Conservation (phyloP, 371 early-diverging fungal genomes). For the Catenaria anguillulae region DNA sequence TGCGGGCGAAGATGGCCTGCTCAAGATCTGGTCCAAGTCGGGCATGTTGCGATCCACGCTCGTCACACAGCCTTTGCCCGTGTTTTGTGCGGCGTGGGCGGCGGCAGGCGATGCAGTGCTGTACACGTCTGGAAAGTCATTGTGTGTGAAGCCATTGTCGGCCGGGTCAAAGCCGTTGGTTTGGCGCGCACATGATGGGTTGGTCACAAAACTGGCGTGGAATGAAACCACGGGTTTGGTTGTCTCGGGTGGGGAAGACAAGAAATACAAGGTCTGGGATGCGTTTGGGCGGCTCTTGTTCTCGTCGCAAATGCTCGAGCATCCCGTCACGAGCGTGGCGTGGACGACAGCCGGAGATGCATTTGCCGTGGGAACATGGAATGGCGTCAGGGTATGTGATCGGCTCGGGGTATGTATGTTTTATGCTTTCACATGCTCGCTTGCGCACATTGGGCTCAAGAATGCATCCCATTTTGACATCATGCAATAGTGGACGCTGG, state of each 20-base stretch:
- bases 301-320: constrained; percentile 26
- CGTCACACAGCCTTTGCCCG: constrained; percentile 12
- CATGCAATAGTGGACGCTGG: constrained; percentile 37
- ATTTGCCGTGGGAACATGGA: constrained; percentile 34
- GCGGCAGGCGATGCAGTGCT: constrained; percentile 31
- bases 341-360: constrained; percentile 36
- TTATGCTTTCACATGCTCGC: too few relatives aligned
- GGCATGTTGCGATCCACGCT: constrained; percentile 38
- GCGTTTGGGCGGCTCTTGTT: constrained; percentile 29
- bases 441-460: too few relatives aligned
- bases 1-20: constrained; percentile 34
- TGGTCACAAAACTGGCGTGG: constrained; percentile 33
- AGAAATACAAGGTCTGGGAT: constrained; percentile 37
- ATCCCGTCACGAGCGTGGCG: constrained; percentile 30
- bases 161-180: constrained; percentile 28
- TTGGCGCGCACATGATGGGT: constrained; percentile 41
- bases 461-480: too few relatives aligned
- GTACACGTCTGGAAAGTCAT: constrained; percentile 25
- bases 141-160: constrained; percentile 34
- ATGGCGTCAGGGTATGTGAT: constrained; percentile 30
- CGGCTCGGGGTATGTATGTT: constrained; percentile 23
- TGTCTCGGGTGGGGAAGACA: constrained; percentile 35
- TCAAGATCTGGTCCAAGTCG: constrained; percentile 36
- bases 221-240: constrained; percentile 29
- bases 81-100: constrained; percentile 24